Conservation (phyloP, 1,284 basidiomycete species). For the Cryptococcus sp. region DNA sequence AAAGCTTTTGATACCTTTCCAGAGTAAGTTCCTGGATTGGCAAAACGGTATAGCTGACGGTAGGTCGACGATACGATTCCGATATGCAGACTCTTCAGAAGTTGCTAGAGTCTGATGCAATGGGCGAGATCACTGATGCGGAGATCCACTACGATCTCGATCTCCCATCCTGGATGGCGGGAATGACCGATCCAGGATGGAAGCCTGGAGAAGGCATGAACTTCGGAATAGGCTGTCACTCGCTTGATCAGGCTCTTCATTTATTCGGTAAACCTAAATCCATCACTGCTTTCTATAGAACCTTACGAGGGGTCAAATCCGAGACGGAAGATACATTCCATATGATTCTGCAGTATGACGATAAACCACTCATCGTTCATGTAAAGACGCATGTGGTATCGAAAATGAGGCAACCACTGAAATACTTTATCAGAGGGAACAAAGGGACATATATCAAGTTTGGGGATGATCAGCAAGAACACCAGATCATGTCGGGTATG, state of each 20-base stretch:
- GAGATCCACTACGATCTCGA: constrained; percentile 16
- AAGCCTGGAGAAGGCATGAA: constrained; percentile 10
- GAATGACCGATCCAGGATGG: not conserved
- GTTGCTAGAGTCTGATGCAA: not conserved
- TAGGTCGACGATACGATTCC: constrained; percentile 15
- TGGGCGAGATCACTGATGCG: constrained; percentile 7
- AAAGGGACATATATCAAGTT: constrained; percentile 12
- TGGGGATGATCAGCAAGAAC: constrained; percentile 9
- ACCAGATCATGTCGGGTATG: constrained; percentile 4
- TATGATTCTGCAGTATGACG: constrained; percentile 10
- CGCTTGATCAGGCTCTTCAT: constrained; percentile 7
- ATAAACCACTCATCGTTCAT: constrained; percentile 5
- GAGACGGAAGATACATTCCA: constrained; percentile 9
- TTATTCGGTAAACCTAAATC: constrained; percentile 8
- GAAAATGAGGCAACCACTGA: constrained; percentile 1
- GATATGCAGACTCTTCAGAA: constrained; percentile 10
- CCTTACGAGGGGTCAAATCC: constrained; percentile 1
- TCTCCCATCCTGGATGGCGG: constrained; percentile 1
- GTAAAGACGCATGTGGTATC: constrained; percentile 8
- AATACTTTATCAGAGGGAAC: constrained; percentile 11
- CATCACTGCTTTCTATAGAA: constrained; percentile 5
- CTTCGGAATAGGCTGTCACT: constrained; percentile 14
- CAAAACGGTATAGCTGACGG: no score
- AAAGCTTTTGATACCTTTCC: constrained; percentile 9
- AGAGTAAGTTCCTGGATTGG: constrained; percentile 13